Base-by-base conservation (phyloP, 257 asterid genomes). In the Primulina huaijiensis region DNA sequence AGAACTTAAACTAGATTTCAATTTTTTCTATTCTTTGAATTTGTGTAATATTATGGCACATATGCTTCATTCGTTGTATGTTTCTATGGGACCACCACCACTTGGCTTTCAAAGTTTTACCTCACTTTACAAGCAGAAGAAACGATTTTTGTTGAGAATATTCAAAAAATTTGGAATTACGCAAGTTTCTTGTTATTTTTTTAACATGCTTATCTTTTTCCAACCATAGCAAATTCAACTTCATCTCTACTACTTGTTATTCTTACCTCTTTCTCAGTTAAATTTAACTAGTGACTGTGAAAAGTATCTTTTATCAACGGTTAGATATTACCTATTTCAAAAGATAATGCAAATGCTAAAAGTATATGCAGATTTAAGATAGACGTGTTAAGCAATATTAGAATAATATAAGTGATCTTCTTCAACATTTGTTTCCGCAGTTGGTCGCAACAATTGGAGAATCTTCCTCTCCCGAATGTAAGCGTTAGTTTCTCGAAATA, bases 381-480 rank as follows among this genome's bases (percentile, higher is more conserved):
- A 43, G 53, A 43, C 2, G 53, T 14, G 6, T 40, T 40, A 10
- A 40, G 25, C 25, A 23, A 6, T 6, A 46, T 1, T 46, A 16
- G 57, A 50, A 50, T 50, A 50, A 50, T 50, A 14, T 6, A 4
- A 50, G 57, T 50, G 20, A 80, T 78, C 71, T 62, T 69, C 71
- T 65, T 65, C 2, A 58, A 64, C 67, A 33, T 76, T 74, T 70
- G 30, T 75, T 75, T 74, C 62, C 76, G 83, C 97, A 91, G 99
- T 75, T 94, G 93, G 93, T 86, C 97, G 19, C 97, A 88, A 73
- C 99, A 86, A 78, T 75, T 93, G 88, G 99, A 94, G 77, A 78
- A 83, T 72, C 96, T 94, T 14, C 91, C 96, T 61, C 96, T 94
- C 80, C 88, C 91, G 56, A 91, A 94, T 84, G 99, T 94, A 86